Evolutionary conservation across 768 basidiomycete genomes (phyloP).

Genomic region (Leccinum broughii): DNA sequence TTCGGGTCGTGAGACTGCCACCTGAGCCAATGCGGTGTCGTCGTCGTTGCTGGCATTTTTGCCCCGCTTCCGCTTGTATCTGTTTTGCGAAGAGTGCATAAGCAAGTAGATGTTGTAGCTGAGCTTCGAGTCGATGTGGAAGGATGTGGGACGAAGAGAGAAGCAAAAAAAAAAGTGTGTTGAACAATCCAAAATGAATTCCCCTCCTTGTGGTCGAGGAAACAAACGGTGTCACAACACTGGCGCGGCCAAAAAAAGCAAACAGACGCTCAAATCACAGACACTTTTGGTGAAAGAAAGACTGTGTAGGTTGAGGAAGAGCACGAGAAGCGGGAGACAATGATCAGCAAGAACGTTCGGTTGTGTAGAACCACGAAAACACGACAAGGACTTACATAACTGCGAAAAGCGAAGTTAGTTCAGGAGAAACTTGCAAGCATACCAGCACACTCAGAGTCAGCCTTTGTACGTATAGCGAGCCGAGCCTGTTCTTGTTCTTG

Average conservation of each 20-base stretch:
- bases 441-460: slow-evolving; percentile 34
- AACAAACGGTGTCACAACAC: slow-evolving; percentile 14
- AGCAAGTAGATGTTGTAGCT: slow-evolving; percentile 23
- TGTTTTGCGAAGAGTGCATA: slow-evolving; percentile 41
- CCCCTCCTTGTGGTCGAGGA: slow-evolving; percentile 23
- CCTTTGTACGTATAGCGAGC: slow-evolving; percentile 22
- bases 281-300: slow-evolving; percentile 20
- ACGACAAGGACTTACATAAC: slow-evolving; percentile 38
- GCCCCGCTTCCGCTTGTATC: slow-evolving; percentile 52
- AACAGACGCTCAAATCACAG: slow-evolving; percentile 36
- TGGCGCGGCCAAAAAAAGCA: slow-evolving; percentile 28
- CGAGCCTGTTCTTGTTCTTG: slow-evolving; percentile 13
- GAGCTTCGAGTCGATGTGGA: slow-evolving; percentile 21
- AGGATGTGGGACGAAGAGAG: slow-evolving; percentile 21
- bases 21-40: slow-evolving; percentile 38
- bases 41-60: slow-evolving; percentile 54
- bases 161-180: slow-evolving; percentile 34
- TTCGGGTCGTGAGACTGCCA: slow-evolving; percentile 47
- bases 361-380: slow-evolving; percentile 24
- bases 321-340: slow-evolving; percentile 13
- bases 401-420: slow-evolving; percentile 25
- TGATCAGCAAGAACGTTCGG: slow-evolving; percentile 26
- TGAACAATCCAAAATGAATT: slow-evolving; percentile 29
- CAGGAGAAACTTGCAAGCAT: slow-evolving; percentile 31
- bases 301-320: slow-evolving; percentile 20